A percentile compares a stretch with the other conserved stretches of the same genome.
Conservation (phyloP, 805 yeast genomes). For the Wickerhamomyces pijperi region DNA sequence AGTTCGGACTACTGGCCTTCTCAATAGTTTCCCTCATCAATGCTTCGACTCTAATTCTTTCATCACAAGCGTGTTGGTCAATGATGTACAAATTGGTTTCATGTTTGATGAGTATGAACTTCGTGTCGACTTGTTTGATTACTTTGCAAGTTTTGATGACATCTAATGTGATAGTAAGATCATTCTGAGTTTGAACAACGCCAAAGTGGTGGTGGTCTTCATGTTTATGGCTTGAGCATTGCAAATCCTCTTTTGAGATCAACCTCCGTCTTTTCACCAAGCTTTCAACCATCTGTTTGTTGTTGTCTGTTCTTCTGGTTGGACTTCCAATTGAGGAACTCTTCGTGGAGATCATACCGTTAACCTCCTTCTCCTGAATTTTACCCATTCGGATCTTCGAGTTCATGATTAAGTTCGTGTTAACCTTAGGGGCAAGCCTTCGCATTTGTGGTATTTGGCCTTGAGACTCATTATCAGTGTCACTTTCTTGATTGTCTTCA, state of each 20-base stretch:
- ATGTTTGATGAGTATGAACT: constrained; percentile 43
- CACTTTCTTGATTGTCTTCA: no score
- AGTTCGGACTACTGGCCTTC: constrained; percentile 15
- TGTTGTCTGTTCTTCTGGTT: background rate
- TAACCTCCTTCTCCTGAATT: constrained; percentile 5
- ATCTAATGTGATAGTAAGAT: constrained; percentile 7
- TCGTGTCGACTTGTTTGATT: constrained; percentile 49
- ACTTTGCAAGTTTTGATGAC: constrained; percentile 20
- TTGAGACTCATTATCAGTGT: background rate
- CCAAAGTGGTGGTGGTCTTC: background rate
- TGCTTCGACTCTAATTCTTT: constrained; percentile 52
- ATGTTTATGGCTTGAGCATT: background rate
- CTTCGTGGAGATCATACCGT: constrained; percentile 3
- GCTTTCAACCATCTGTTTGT: constrained; percentile 1
- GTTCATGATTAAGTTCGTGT: background rate
- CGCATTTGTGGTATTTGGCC: no score
- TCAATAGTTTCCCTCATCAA: constrained; percentile 27
- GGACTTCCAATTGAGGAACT: background rate
- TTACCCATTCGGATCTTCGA: constrained; percentile 7
- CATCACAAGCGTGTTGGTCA: constrained; percentile 86
- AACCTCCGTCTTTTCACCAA: constrained; percentile 5
- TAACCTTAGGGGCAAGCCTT: background rate
- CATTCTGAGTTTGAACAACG: background rate
- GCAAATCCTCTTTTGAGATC: background rate
- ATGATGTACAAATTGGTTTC: constrained; percentile 27